phyloP scores from a whole-genome alignment of 73 alveolate species.

The Diophrys sp. region DNA sequence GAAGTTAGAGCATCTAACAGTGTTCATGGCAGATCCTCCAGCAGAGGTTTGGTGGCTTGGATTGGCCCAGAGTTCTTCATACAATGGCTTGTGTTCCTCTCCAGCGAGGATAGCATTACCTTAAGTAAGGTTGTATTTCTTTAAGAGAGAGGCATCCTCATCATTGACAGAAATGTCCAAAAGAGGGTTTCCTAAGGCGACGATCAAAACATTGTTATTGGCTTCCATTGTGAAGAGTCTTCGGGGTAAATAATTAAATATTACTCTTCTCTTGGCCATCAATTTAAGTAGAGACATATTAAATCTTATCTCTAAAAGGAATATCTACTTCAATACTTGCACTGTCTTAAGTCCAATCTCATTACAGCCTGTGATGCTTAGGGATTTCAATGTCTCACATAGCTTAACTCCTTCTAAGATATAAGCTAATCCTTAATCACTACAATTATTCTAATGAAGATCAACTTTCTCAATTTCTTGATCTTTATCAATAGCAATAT shows the following conservation, averaged over 20 bases:
- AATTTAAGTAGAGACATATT: too few relatives aligned
- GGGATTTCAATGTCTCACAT: too few relatives aligned
- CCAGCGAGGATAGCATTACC: constrained; percentile 64
- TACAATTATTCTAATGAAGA: background rate
- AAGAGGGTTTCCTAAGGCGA: constrained; percentile 72
- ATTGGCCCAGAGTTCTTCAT: constrained; percentile 53
- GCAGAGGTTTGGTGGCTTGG: constrained; percentile 33
- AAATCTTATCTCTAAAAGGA: too few relatives aligned
- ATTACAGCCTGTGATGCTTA: too few relatives aligned
- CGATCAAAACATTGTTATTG: constrained; percentile 12
- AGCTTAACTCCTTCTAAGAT: background rate
- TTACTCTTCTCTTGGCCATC: background rate
- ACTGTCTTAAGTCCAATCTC: too few relatives aligned
- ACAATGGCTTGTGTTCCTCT: constrained; percentile 66
- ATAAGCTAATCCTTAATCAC: background rate
- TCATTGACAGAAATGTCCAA: constrained; percentile 65
- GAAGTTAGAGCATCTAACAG: constrained; percentile 59
- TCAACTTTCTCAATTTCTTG: background rate
- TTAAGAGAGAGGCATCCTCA: constrained; percentile 13
- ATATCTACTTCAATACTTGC: too few relatives aligned
- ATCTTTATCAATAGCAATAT: background rate
- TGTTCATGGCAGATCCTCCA: constrained; percentile 73
- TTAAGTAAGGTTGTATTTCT: constrained; percentile 40
- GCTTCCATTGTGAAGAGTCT: constrained; percentile 10
- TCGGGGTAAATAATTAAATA: too few relatives aligned